A percentile compares a stretch with the other conserved stretches of the same genome.
Evolutionary conservation across 208 protist genomes (phyloP).

Genomic region (Trichomonas tenax): DNA sequence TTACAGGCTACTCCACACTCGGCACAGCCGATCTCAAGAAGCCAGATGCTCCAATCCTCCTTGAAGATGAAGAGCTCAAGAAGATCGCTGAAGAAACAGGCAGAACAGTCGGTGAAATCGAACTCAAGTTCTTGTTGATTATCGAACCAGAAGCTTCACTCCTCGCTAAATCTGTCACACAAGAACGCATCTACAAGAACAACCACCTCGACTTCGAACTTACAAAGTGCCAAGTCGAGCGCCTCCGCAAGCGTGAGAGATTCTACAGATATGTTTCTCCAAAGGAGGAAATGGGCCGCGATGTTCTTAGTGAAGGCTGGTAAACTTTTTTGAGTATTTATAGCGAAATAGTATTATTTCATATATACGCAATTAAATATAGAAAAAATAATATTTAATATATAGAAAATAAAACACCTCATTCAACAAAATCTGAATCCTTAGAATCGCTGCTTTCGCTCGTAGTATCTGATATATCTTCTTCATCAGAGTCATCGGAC

Average conservation of each 20-base stretch:
- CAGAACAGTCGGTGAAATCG: not conserved
- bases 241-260: too few relatives aligned
- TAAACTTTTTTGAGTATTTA: too few relatives aligned
- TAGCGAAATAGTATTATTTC: too few relatives aligned
- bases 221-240: not conserved
- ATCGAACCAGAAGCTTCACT: not conserved
- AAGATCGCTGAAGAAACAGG: not conserved
- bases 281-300: too few relatives aligned
- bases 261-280: too few relatives aligned
- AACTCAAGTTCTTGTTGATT: not conserved
- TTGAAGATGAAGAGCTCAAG: not conserved
- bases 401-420: too few relatives aligned
- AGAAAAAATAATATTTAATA: too few relatives aligned
- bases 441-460: not conserved
- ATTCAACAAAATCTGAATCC: not conserved
- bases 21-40: not conserved
- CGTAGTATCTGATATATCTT: not conserved
- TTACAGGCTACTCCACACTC: constrained; percentile 30
- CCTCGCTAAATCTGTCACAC: not conserved
- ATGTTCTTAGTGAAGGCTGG: too few relatives aligned
- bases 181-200: not conserved
- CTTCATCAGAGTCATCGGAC: not conserved
- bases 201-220: not conserved
- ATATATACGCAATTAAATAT: too few relatives aligned
- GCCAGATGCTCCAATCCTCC: not conserved